A percentile compares a stretch with the other conserved stretches of the same genome.
phyloP scores from a whole-genome alignment of 164 flowering plant genomes.

The grape (Vitis vinifera) region ASM3070453v1 NC_081811.1:3835001-3835500 shows the following conservation, averaged over 20 bases:
- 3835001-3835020: slow-evolving; percentile 55
- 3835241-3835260: not conserved
- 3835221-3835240: too few species aligned
- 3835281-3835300: slow-evolving; percentile 29
- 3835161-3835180: slow-evolving; percentile 20
- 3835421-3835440: slow-evolving; percentile 43
- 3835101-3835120: slow-evolving; percentile 38
- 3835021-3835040: slow-evolving; percentile 22
- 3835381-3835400: slow-evolving; percentile 36
- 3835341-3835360: slow-evolving; percentile 36
- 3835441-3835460: slow-evolving; percentile 41
- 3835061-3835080: slow-evolving; percentile 60
- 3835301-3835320: slow-evolving; percentile 56
- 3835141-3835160: slow-evolving; percentile 38
- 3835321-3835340: slow-evolving; percentile 31
- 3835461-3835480: slow-evolving; percentile 20
- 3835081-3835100: slow-evolving; percentile 53
- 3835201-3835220: not conserved
- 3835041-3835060: slow-evolving; percentile 62
- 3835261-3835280: slow-evolving; percentile 38
- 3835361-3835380: slow-evolving; percentile 51
- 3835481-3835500: slow-evolving; percentile 12
- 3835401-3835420: slow-evolving; percentile 31
- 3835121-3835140: slow-evolving; percentile 32
- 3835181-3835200: slow-evolving; percentile 32